Evolutionary conservation across 2,329 filamentous ascomycete genomes (phyloP), one percentile per base, ranked within the genome.

Genomic region (Colletotrichum truncatum): DNA sequence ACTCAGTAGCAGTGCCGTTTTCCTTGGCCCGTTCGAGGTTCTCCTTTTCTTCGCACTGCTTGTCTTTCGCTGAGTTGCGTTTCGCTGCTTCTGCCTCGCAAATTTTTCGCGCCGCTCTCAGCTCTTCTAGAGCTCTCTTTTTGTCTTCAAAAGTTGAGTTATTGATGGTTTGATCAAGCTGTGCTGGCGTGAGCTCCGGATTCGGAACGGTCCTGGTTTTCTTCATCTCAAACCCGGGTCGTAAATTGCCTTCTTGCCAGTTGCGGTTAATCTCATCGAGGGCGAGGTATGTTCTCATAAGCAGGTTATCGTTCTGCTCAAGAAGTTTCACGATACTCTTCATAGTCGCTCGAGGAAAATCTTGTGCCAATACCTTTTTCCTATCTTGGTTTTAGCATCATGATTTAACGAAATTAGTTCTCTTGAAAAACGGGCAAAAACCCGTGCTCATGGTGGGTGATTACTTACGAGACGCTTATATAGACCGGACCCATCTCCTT

Each of bases 1-100:
- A 97, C 69, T 95, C 92, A 10, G 82, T 76, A 39, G 90, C 80
- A 16, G 85, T 82, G 1, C 89, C 87, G 4, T 80, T 76, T 1
- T 71, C 77, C 64, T 78, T 78, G 21, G 85, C 83, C n/a, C 66
- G 64, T 8, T 71, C 69, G 11, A 81, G 67, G 54, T 87, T 85
- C 1, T 70, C 69, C 26, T 76, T 69, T 64, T 86, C 80, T 18
- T 76, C 73, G 4, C 65, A 61, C 41, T 79, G 74, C 28, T 74
- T 73, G 4, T 69, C 69, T 56, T 48, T 71, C 57, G 68, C 72
- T 38, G 66, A 69, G 8, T 67, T 64, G 10, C 64, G 56, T 52
- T 72, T 68, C 3, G 64, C 66, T 16, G 73, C 68, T 18, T 72
- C 72, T 14, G 70, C 71, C 5, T 67, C 57, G 30, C 69, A 70